A percentile compares a stretch with the other conserved stretches of the same genome.
Evolutionary conservation across 2,329 filamentous ascomycete species (phyloP).

Genomic region (Clonostachys rosea): DNA sequence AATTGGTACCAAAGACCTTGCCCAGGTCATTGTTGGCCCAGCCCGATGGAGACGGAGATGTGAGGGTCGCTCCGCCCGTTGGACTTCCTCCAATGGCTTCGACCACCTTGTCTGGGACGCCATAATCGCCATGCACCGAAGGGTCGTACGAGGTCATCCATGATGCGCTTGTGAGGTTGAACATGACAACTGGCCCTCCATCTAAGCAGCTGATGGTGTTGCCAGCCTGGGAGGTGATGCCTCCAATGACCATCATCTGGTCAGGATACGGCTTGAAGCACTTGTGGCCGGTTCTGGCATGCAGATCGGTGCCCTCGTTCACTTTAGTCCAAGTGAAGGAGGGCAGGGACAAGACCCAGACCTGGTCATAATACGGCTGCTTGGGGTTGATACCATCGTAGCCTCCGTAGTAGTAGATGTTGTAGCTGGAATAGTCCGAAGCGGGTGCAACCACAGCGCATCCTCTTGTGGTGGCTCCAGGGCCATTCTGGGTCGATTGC

Average conservation of each 20-base stretch:
- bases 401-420: conserved; percentile 82
- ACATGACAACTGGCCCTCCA: conserved; percentile 55
- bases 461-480: conserved; percentile 58
- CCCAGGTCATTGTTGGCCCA: conserved; percentile 46
- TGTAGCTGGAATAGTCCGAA: conserved; percentile 68
- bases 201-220: conserved; percentile 35
- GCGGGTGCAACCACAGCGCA: conserved; percentile 73
- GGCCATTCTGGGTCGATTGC: conserved; percentile 59
- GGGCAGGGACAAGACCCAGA: conserved; percentile 78
- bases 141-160: conserved; percentile 73
- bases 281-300: conserved; percentile 65
- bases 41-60: conserved; percentile 52
- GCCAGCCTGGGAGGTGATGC: conserved; percentile 39
- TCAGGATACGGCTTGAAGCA: conserved; percentile 73
- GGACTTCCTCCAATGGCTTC: conserved; percentile 63
- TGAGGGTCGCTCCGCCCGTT: conserved; percentile 65
- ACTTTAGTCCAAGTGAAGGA: conserved; percentile 73
- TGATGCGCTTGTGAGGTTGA: conserved; percentile 64
- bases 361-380: conserved; percentile 52
- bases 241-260: conserved; percentile 77
- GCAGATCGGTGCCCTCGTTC: conserved; percentile 39
- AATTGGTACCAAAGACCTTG: conserved; percentile 48
- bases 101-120: conserved; percentile 61
- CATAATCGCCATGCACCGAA: conserved; percentile 57
- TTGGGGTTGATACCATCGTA: conserved; percentile 48